Evolutionary conservation across 2,329 filamentous ascomycete species (phyloP).

Genomic region (Xenosphaeropsis pyriputrescens): DNA sequence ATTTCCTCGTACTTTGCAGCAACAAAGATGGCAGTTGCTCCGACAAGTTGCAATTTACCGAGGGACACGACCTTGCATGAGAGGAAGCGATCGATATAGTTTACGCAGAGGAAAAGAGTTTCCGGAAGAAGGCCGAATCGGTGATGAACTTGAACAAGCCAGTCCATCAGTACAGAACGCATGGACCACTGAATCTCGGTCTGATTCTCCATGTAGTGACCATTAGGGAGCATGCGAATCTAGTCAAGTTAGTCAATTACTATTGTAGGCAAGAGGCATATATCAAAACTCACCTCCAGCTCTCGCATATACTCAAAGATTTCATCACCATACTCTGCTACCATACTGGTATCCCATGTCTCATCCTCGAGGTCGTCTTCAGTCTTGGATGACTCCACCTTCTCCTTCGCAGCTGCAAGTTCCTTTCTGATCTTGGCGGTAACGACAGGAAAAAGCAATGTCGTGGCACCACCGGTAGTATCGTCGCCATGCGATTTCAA

Average conservation of each 20-base stretch:
- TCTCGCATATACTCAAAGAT: slow-evolving; percentile 87
- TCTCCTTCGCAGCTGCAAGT: slow-evolving; percentile 40
- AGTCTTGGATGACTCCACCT: slow-evolving; percentile 22
- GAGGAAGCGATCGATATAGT: slow-evolving; percentile 94
- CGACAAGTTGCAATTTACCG: slow-evolving; percentile 88
- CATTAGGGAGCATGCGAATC: slow-evolving; percentile 71
- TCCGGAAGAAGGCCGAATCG: slow-evolving; percentile 86
- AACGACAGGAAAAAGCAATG: slow-evolving; percentile 58
- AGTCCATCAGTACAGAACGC: slow-evolving; percentile 94
- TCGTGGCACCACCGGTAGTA: slow-evolving; percentile 47
- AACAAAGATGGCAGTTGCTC: slow-evolving; percentile 88
- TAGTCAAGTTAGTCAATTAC: slow-evolving; percentile 17
- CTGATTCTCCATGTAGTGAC: slow-evolving; percentile 94
- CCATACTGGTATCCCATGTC: slow-evolving; percentile 90
- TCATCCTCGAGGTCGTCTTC: slow-evolving; percentile 77
- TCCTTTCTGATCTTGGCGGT: slow-evolving; percentile 58
- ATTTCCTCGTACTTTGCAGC: slow-evolving; percentile 99
- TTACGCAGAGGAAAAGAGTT: slow-evolving; percentile 87
- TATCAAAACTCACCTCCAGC: slow-evolving; percentile 54
- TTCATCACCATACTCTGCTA: slow-evolving; percentile 89
- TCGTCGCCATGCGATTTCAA: slow-evolving; percentile 64
- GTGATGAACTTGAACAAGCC: slow-evolving; percentile 90
- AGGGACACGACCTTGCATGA: slow-evolving; percentile 90
- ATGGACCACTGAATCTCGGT: slow-evolving; percentile 99
- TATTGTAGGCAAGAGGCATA: not conserved